Conservation (phyloP, 768 basidiomycete genomes). For the Ramaria rubella region DNA sequence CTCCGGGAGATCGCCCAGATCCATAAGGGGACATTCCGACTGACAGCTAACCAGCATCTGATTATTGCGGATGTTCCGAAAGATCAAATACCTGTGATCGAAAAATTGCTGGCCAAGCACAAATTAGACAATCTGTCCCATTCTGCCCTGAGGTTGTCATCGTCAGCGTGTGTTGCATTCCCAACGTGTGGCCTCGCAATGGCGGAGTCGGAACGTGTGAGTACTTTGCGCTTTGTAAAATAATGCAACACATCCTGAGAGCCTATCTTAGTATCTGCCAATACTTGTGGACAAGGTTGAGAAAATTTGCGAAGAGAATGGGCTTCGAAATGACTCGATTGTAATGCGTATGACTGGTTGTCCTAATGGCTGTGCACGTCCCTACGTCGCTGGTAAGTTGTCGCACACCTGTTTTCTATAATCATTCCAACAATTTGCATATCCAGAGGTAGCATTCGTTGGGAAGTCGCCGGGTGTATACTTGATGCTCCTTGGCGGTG, state of each 20-base stretch:
- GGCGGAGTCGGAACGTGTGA: constrained; percentile 68
- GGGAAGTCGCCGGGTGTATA: constrained; percentile 94
- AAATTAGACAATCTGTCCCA: constrained; percentile 83
- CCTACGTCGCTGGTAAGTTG: constrained; percentile 77
- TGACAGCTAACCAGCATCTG: constrained; percentile 94
- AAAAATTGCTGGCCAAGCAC: constrained; percentile 72
- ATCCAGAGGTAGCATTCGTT: constrained; percentile 85
- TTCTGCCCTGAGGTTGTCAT: constrained; percentile 75
- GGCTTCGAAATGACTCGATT: constrained; percentile 88
- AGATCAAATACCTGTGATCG: constrained; percentile 71
- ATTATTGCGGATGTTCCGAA: constrained; percentile 76
- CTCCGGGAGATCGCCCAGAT: constrained; percentile 88
- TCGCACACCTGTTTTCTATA: background rate
- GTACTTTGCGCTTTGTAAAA: constrained; percentile 19
- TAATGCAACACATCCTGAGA: constrained; percentile 35
- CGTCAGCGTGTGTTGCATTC: constrained; percentile 95
- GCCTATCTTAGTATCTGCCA: constrained; percentile 69
- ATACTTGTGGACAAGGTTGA: constrained; percentile 92
- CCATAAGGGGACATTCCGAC: constrained; percentile 89
- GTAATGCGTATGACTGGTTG: constrained; percentile 99
- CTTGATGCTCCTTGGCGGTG: constrained; percentile 92
- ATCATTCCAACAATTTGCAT: background rate
- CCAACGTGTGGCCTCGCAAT: constrained; percentile 88
- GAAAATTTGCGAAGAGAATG: constrained; percentile 88
- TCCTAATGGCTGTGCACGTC: constrained; percentile 88